Evolutionary conservation across 768 basidiomycete genomes (phyloP).

Genomic region (Naganishia randhawae): DNA sequence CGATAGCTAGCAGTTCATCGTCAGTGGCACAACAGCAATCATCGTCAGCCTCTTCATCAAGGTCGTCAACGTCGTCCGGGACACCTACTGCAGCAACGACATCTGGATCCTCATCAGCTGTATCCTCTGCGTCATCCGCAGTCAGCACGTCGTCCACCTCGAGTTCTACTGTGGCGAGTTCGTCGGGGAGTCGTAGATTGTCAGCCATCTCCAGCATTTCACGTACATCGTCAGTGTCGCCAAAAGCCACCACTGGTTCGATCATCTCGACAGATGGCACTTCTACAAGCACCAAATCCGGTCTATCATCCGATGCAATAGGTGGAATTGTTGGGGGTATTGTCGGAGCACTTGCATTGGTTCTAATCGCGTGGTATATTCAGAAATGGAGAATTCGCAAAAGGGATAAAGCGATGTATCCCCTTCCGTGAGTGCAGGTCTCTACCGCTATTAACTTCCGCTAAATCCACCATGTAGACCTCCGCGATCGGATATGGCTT

Average conservation of each 20-base stretch:
- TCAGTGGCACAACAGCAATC: background rate
- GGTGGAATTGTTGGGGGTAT: constrained; percentile 46
- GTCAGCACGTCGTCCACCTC: background rate
- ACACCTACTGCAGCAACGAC: constrained; percentile 33
- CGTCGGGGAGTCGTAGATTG: background rate
- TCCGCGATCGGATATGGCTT: constrained; percentile 17
- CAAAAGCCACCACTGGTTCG: background rate
- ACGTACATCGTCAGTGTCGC: background rate
- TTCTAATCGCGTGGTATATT: constrained; percentile 31
- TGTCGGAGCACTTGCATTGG: constrained; percentile 35
- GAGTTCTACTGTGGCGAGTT: background rate
- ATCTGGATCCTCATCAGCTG: constrained; percentile 38
- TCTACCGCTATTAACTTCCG: background rate
- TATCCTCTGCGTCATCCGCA: constrained; percentile 21
- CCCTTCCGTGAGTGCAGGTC: constrained; percentile 21
- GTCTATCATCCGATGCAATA: constrained; percentile 34
- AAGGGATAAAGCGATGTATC: constrained; percentile 19
- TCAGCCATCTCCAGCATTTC: background rate
- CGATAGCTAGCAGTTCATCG: background rate
- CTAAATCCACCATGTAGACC: background rate
- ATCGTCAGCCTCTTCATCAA: background rate
- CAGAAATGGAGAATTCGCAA: constrained; percentile 31
- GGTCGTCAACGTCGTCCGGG: constrained; percentile 55
- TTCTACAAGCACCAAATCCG: background rate
- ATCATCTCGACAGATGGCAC: constrained; percentile 3